Conservation (phyloP, 2,329 filamentous ascomycete species). For the Sclerotinia trifoliorum region DNA sequence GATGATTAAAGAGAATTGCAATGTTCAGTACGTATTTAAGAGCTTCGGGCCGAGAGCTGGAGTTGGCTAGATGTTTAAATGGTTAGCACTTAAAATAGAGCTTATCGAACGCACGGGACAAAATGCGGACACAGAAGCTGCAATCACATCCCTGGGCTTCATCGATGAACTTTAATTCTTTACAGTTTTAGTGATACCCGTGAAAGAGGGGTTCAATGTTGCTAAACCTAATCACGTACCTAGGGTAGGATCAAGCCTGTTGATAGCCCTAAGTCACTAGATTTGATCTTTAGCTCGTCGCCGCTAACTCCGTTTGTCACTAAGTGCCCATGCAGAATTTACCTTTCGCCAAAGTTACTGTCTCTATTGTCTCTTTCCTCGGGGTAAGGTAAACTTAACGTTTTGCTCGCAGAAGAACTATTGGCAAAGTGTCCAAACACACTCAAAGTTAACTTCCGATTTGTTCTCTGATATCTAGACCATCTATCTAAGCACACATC, state of each 20-base stretch:
- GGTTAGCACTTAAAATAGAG: neutral
- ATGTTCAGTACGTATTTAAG: neutral
- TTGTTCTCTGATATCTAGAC: neutral
- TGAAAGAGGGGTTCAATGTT: neutral
- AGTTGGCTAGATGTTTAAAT: conserved; percentile 7
- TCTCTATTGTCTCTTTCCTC: neutral
- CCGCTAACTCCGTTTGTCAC: neutral
- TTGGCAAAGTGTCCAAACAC: neutral
- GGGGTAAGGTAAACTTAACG: neutral
- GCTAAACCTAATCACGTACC: neutral
- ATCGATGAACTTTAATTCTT: neutral
- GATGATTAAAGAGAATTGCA: conserved; percentile 4
- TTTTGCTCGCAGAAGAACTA: neutral
- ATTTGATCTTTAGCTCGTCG: neutral
- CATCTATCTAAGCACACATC: conserved; percentile 3
- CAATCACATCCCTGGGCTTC: neutral
- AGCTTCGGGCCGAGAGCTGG: neutral
- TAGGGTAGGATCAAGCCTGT: neutral
- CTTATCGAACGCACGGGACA: neutral
- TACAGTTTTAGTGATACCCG: neutral
- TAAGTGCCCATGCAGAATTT: neutral
- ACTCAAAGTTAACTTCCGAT: neutral
- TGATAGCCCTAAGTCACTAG: neutral
- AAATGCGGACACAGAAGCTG: neutral
- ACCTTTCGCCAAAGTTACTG: neutral